Evolutionary conservation across 106 monocot genomes (phyloP), one percentile per base, ranked within the genome.

Genomic region (Acorus calamus): DNA sequence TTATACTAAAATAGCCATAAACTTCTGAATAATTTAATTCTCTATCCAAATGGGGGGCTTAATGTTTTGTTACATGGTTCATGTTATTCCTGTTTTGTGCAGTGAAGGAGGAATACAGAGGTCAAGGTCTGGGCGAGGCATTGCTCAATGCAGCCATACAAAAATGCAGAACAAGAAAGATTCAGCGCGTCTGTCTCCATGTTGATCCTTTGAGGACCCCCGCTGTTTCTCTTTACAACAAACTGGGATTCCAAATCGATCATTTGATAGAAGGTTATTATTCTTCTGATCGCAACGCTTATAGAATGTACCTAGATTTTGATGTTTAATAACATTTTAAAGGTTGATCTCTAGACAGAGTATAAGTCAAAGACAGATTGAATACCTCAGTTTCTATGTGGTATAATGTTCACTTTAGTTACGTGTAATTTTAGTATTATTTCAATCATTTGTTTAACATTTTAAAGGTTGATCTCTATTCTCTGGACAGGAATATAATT

Each of bases 301-400:
- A 89, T 28, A 86, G 93, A 79, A 94, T 94, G 93, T 86, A 77
- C 67, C 14, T 89, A 42, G 86, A 94, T 65, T 86, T 86, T 60
- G 50, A 71, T 49, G 41, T 56, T 53, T 42, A 76, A 48, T 43
- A 28, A 28, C 28, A 28, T 28, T 28, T 28, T 28, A 28, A 28
- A 28, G 0, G 28, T 28, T 28, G 28, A 28, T 28, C 28, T 28
- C 28, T 28, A 28, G 28, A 28, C 28, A 28, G 28, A 28, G 28
- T 28, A 28, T 0, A 0, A 28, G 28, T n/a, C n/a, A n/a, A n/a
- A n/a, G n/a, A n/a, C n/a, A 28, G 28, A 28, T 28, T 28, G 28
- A 28, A 28, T 28, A 28, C 28, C 28, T 28, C 28, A 28, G 28
- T 28, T 28, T 28, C 28, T 28, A 28, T 28, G 28, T 28, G 28